These are phyloP conservation scores for Leccinum longicurvipes DNA, from an alignment of 768 basidiomycete species.

Conservation along the genomic window DNA sequence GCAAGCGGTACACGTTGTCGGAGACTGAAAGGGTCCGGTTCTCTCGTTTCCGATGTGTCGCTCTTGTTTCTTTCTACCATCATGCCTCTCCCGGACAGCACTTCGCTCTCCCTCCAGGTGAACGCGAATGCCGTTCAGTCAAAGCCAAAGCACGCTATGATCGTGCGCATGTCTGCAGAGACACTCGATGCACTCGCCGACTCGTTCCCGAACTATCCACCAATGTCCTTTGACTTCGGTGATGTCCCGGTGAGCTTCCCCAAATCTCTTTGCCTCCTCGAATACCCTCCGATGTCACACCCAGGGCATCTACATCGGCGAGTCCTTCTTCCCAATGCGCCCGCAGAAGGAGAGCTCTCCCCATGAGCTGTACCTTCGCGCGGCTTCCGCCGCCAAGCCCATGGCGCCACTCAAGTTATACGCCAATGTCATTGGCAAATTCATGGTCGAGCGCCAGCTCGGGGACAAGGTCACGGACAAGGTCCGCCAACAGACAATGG, in stretches of 20 bases:
- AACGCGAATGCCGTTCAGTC: conserved; percentile 51
- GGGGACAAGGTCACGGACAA: conserved; percentile 40
- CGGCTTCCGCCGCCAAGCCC: conserved; percentile 53
- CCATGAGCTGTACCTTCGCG: conserved; percentile 73
- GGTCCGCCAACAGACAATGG: conserved; percentile 45
- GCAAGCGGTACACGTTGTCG: too few species aligned
- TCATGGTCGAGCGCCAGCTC: conserved; percentile 62
- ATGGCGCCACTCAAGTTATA: conserved; percentile 68
- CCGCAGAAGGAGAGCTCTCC: conserved; percentile 49
- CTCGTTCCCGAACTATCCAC: conserved; percentile 39
- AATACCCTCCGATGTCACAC: not conserved
- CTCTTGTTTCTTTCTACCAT: not conserved
- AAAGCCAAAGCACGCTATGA: conserved; percentile 69
- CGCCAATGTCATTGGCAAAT: conserved; percentile 72
- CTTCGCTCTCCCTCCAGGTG: conserved; percentile 56
- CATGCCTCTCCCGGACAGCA: conserved; percentile 67
- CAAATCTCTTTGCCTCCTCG: not conserved
- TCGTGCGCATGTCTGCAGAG: conserved; percentile 72
- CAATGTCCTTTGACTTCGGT: conserved; percentile 62
- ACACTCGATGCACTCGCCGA: conserved; percentile 62
- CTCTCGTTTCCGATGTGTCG: too few species aligned
- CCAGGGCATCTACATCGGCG: conserved; percentile 67
- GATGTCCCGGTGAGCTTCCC: conserved; percentile 49
- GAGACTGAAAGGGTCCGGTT: too few species aligned
- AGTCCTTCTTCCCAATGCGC: conserved; percentile 59